These are phyloP conservation scores for Lachnellula hyalina DNA, from an alignment of 2,329 filamentous ascomycete species.

Conservation along the genomic window DNA sequence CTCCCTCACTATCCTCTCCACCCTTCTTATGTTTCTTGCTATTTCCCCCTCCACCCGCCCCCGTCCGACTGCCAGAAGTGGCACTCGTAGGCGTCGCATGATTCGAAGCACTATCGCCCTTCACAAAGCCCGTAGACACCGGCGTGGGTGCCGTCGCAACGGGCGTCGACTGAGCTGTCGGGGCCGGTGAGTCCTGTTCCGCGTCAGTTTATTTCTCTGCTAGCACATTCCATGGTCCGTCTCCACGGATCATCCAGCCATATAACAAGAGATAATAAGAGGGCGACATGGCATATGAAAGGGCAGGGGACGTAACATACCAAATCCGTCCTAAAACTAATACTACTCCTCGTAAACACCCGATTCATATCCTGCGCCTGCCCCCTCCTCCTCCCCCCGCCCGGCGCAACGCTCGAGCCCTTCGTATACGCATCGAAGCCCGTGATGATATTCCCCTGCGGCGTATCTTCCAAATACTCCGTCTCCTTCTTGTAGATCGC, in stretches of 20 bases:
- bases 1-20: slow-evolving; percentile 56
- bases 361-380: slow-evolving; percentile 65
- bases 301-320: neutral
- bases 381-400: slow-evolving; percentile 57
- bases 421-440: slow-evolving; percentile 99
- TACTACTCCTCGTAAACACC: slow-evolving; percentile 56
- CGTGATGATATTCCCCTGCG: slow-evolving; percentile 88
- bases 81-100: slow-evolving; percentile 52
- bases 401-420: slow-evolving; percentile 57
- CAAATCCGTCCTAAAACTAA: slow-evolving; percentile 40
- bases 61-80: slow-evolving; percentile 33
- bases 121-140: slow-evolving; percentile 48
- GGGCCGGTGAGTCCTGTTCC: slow-evolving; percentile 26
- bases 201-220: neutral
- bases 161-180: slow-evolving; percentile 28
- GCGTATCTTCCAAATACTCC: slow-evolving; percentile 85
- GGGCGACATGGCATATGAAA: too few species aligned
- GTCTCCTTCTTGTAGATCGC: slow-evolving; percentile 79
- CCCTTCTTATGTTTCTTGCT: slow-evolving; percentile 49
- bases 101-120: slow-evolving; percentile 40
- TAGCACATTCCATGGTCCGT: neutral
- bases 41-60: slow-evolving; percentile 32
- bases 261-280: too few species aligned
- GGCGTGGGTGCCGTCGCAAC: slow-evolving; percentile 47
- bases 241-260: neutral